Evolutionary conservation across 2,329 filamentous ascomycete species (phyloP).

Genomic region (Annulohypoxylon truncatum): DNA sequence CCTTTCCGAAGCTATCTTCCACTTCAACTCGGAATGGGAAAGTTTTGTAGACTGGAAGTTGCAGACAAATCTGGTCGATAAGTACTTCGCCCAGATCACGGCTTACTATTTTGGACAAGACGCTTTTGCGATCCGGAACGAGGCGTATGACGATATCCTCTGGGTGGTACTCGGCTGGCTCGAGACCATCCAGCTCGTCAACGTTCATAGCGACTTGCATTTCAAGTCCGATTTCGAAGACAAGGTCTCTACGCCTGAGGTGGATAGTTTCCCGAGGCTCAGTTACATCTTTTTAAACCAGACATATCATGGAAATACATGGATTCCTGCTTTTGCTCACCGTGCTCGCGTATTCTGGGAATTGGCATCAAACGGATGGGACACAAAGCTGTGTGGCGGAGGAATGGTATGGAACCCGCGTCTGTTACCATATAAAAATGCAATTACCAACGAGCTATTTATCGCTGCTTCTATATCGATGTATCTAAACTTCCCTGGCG

Average conservation of each 20-base stretch:
- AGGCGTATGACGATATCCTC: slow-evolving; percentile 92
- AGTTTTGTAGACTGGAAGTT: slow-evolving; percentile 58
- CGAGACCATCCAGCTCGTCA: slow-evolving; percentile 81
- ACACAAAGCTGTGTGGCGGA: slow-evolving; percentile 81
- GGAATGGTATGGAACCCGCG: slow-evolving; percentile 93
- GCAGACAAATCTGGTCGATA: slow-evolving; percentile 83
- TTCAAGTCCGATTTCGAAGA: slow-evolving; percentile 54
- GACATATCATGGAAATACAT: slow-evolving; percentile 82
- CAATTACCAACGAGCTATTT: slow-evolving; percentile 93
- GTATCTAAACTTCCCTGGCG: slow-evolving; percentile 90
- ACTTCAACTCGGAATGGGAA: slow-evolving; percentile 48
- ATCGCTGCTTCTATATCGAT: slow-evolving; percentile 87
- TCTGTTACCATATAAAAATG: slow-evolving; percentile 89
- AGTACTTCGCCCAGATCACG: slow-evolving; percentile 80
- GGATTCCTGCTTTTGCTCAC: slow-evolving; percentile 81
- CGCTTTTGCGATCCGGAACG: slow-evolving; percentile 74
- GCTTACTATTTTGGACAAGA: slow-evolving; percentile 91
- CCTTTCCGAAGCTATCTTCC: slow-evolving; percentile 70
- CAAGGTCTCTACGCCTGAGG: slow-evolving; percentile 24
- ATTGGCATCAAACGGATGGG: slow-evolving; percentile 82
- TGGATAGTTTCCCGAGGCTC: slow-evolving; percentile 41
- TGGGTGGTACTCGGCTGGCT: slow-evolving; percentile 96
- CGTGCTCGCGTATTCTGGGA: slow-evolving; percentile 89
- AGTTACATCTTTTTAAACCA: slow-evolving; percentile 54
- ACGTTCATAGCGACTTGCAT: slow-evolving; percentile 73